Conservation (phyloP, 1,284 basidiomycete genomes). For the Ceratobasidium sp. region DNA sequence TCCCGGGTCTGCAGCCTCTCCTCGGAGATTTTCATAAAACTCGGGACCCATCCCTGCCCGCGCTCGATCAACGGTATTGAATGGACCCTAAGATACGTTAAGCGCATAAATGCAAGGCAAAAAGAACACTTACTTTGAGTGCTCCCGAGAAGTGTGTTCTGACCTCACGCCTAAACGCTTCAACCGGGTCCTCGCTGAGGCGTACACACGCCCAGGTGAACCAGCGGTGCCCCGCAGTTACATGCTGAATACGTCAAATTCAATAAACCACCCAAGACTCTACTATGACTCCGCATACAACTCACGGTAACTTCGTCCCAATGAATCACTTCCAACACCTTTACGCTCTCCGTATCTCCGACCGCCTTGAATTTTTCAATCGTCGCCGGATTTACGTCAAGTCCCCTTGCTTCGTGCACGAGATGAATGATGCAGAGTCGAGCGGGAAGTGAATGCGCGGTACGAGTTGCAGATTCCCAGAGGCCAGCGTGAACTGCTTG, state of each 20-base stretch:
- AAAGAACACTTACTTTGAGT: constrained; percentile 60
- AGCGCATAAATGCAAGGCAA: background rate
- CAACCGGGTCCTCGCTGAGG: constrained; percentile 73
- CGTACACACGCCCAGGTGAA: constrained; percentile 80
- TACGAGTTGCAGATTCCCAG: constrained; percentile 84
- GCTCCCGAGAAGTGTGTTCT: constrained; percentile 78
- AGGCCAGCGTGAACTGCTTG: constrained; percentile 79
- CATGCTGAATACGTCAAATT: constrained; percentile 59
- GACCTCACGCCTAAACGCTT: constrained; percentile 80
- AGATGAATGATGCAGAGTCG: constrained; percentile 89
- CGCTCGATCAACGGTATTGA: constrained; percentile 79
- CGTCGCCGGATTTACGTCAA: constrained; percentile 87
- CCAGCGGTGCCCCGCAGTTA: constrained; percentile 85
- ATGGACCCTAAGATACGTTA: constrained; percentile 65
- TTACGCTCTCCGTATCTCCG: constrained; percentile 75
- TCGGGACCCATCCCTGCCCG: constrained; percentile 77
- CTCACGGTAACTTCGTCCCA: constrained; percentile 78
- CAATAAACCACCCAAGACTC: background rate
- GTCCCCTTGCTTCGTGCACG: constrained; percentile 87
- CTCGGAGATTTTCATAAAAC: constrained; percentile 77
- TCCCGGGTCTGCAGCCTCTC: constrained; percentile 57
- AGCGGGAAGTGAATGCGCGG: constrained; percentile 74
- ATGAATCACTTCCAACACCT: constrained; percentile 79
- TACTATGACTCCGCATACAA: background rate
- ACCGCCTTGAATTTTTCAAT: constrained; percentile 80